Base-by-base conservation (phyloP, 208 protist species). In the Balamuthia mandrillaris region DNA sequence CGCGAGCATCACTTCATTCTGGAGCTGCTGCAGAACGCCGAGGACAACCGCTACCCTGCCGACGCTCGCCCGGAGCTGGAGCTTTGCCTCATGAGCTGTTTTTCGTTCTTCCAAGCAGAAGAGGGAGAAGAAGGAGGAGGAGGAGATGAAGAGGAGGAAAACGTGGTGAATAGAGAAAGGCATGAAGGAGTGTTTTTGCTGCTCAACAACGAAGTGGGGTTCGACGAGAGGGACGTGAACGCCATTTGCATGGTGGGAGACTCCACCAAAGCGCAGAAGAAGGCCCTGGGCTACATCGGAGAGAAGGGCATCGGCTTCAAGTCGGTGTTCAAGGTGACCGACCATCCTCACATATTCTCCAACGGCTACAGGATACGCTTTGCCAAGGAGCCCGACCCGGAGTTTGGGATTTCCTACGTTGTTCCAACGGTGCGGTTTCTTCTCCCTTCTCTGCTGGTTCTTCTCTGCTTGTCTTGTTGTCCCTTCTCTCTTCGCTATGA, bases 261-360 rank as follows among this genome's bases (percentile, higher is more conserved):
- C 37, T n/a, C 10, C 35, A 24, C 9, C 56, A 78, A 21, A 79
- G n/a, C n/a, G n/a, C 27, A 52, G 45, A 68, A 29, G 10, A 16
- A 3, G 1, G 47, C 58, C 3, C 18, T 27, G 1, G 29, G 66
- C 14, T 88, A 60, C 66, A 91, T 91, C 56, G 88, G 90, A 4
- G 12, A 88, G 27, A 93, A 93, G 61, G 90, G 90, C 51, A 91
- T 93, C 49, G 90, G 90, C 9, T 93, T 91, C 74, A 93, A 93
- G 61, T 86, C 65, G 0, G 90, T 93, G 3, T 93, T 93, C 90
- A 68, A 84, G 24, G 85, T 93, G 44, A 84, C 89, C 9, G 10
- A 27, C 4, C 18, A n/a, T 2, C 90, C 90, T 9, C 29, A 78
- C 1, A 29, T 93, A 9, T 60, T 86, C 88, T 90, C 78, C n/a